phyloP scores from a whole-genome alignment of 1,284 basidiomycete species.

The Pyrrhoderma lamaoense region DNA sequence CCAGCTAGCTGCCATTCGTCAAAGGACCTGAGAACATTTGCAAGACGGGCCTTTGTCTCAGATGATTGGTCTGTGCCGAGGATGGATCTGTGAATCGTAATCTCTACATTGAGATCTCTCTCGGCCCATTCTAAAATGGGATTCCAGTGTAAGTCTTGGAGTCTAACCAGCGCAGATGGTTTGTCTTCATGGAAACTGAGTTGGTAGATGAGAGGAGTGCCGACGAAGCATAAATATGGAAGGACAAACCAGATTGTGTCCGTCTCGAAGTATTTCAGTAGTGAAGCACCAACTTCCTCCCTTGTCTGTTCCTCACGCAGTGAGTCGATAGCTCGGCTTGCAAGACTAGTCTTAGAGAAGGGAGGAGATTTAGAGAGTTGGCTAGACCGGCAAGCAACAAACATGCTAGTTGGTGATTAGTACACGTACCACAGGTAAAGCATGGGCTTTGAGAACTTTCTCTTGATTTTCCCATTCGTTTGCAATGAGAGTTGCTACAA shows the following conservation, averaged over 20 bases:
- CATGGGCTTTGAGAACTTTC: slow-evolving; percentile 79
- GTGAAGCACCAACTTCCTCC: slow-evolving; percentile 58
- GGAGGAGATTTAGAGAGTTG: no score
- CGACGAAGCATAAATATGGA: neutral
- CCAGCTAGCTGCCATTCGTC: slow-evolving; percentile 86
- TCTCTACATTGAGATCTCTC: slow-evolving; percentile 56
- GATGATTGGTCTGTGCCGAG: slow-evolving; percentile 60
- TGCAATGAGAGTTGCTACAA: slow-evolving; percentile 83
- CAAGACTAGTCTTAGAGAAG: neutral
- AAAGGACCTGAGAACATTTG: slow-evolving; percentile 50
- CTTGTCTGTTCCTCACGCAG: slow-evolving; percentile 53
- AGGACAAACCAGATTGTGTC: slow-evolving; percentile 81
- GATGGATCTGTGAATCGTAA: slow-evolving; percentile 64
- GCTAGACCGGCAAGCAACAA: slow-evolving; percentile 11
- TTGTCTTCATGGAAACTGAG: slow-evolving; percentile 76
- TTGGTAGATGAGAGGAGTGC: neutral
- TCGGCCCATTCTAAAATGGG: slow-evolving; percentile 81
- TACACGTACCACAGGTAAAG: slow-evolving; percentile 76
- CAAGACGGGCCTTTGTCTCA: slow-evolving; percentile 58
- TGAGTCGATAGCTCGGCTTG: slow-evolving; percentile 73
- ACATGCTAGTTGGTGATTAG: neutral
- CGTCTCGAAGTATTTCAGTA: slow-evolving; percentile 88
- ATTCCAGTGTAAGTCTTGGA: slow-evolving; percentile 88
- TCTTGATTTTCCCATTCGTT: slow-evolving; percentile 96
- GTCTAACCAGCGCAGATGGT: slow-evolving; percentile 66